Base-by-base conservation (phyloP, 1,139 yeast genomes). In the Yamadazyma sp. region DNA sequence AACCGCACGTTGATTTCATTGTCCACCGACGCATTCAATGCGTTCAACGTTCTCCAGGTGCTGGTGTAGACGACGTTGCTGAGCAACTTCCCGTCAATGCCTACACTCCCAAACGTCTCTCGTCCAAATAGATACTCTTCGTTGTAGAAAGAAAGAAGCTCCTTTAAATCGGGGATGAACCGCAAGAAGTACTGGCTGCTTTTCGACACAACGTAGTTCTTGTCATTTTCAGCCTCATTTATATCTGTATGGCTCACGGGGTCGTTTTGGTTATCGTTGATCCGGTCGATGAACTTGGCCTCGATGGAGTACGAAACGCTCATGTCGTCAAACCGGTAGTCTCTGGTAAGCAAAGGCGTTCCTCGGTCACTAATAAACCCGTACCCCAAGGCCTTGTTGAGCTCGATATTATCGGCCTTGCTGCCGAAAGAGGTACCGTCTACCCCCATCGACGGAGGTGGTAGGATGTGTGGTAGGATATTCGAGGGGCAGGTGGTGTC, bases 401-500 rank as follows among this genome's bases (percentile, higher is more conserved):
- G 47, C 30, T 56, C 64, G 14, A 73, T 62, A 2, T 54, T 44
- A 31, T 61, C 66, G 3, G 71, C 73, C 34, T 66, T 53, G 33
- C 62, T 66, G 39, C 54, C 50, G 38, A 71, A 71, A 29, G 73
- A 58, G 0, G 75, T 66, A 23, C 59, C 58, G 53, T 79, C 83
- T 3, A 80, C 56, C 2, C 89, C 89, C 56, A 79, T 63, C 17
- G 85, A 72, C 10, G 89, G 88, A 0, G 89, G 89, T 7, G 83
- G 69, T 36, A 75, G 55, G 30, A 76, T 66, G 55, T 83, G 89
- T 1, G 76, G 64, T 26, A 72, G 61, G 12, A 73, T 61, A 30
- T 75, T 73, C 48, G 80, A 79, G 17, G 73, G 66, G 54, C 89
- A 83, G 2, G 72, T 61, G 26, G 72, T 73, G 50, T 83, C 89